Evolutionary conservation across 2,329 filamentous ascomycete species (phyloP).

Genomic region (Chaetomium strumarium): DNA sequence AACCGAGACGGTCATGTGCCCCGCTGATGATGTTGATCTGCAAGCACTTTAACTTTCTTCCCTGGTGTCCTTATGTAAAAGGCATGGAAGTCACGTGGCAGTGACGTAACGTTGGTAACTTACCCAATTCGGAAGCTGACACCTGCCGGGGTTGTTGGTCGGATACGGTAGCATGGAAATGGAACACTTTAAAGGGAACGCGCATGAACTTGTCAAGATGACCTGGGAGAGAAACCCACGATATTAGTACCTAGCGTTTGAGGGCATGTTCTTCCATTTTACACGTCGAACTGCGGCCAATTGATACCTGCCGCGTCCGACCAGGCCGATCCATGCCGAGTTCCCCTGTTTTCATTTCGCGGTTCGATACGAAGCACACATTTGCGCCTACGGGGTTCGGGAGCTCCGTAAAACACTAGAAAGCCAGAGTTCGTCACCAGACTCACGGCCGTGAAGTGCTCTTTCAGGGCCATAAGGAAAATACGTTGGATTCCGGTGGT

Average conservation of each 20-base stretch:
- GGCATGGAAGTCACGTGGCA: conserved; percentile 17
- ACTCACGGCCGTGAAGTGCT: too few species aligned
- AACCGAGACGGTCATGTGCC: not conserved
- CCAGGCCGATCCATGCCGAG: not conserved
- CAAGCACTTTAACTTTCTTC: too few species aligned
- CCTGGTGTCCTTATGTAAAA: too few species aligned
- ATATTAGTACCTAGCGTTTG: not conserved
- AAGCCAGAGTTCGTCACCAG: too few species aligned
- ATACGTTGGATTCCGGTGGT: not conserved
- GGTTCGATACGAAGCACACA: not conserved
- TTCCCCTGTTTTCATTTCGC: not conserved
- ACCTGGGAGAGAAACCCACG: not conserved
- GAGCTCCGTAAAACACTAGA: too few species aligned
- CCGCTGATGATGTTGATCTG: not conserved
- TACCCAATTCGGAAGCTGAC: not conserved
- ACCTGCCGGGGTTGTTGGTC: conserved; percentile 1
- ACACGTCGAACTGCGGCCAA: not conserved
- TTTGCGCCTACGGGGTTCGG: not conserved
- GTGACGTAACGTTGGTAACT: conserved; percentile 16
- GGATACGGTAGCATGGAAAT: not conserved
- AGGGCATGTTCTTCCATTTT: too few species aligned
- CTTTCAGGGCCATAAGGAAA: not conserved
- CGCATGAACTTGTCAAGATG: not conserved
- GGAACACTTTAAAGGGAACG: not conserved
- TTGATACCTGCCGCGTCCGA: not conserved